Percentiles rank a stretch among this genome's conserved stretches.
phyloP scores from a whole-genome alignment of 2,329 filamentous ascomycete species.

The Paraphaeosphaeria sporulosa region DNA sequence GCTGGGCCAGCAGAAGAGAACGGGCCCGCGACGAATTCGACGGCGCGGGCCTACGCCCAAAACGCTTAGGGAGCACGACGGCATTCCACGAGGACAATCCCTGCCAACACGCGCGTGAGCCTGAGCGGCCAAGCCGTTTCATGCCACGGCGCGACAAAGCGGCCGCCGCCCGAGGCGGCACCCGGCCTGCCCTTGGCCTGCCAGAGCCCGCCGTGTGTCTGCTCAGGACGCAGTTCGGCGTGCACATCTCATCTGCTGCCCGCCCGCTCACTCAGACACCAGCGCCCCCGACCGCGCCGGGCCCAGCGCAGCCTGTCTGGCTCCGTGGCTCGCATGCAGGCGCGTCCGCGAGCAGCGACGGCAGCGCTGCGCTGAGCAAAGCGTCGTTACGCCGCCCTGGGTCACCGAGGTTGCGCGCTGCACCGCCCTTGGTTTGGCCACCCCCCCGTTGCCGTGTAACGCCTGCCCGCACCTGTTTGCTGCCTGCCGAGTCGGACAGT shows the following conservation, averaged over 20 bases:
- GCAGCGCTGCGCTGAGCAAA: conserved; percentile 20
- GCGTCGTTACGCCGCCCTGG: conserved; percentile 22
- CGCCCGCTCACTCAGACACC: background rate
- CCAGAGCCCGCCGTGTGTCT: too few relatives aligned
- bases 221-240: too few relatives aligned
- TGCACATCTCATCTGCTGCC: too few relatives aligned
- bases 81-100: conserved; percentile 13
- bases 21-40: conserved; percentile 9
- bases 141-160: background rate
- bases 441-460: conserved; percentile 43
- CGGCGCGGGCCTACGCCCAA: conserved; percentile 4
- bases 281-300: background rate
- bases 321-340: conserved; percentile 14
- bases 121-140: conserved; percentile 11
- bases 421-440: background rate
- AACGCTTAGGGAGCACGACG: conserved; percentile 6
- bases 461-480: conserved; percentile 6
- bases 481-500: conserved; percentile 1
- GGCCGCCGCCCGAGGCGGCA: background rate
- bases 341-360: conserved; percentile 19
- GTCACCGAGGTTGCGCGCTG: conserved; percentile 27
- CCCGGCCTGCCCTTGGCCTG: too few relatives aligned
- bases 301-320: background rate
- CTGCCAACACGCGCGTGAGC: conserved; percentile 10
- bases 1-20: conserved; percentile 9